A percentile compares a stretch with the other conserved stretches of the same genome.
These are phyloP conservation scores for Rhodocollybia butyracea DNA, from an alignment of 768 basidiomycete genomes.

Conservation along the genomic window DNA sequence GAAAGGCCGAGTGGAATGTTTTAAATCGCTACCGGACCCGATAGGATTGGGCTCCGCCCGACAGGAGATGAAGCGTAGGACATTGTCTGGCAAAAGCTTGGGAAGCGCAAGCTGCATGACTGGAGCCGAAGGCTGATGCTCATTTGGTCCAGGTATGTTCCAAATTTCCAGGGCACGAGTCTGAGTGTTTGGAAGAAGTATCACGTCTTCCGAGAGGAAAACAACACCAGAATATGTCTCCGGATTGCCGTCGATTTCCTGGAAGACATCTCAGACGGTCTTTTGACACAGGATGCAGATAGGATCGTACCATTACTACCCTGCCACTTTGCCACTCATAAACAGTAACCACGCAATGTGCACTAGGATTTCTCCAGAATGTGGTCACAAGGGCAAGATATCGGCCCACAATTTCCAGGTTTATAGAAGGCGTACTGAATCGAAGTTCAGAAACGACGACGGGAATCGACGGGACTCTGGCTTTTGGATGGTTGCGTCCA, in stretches of 20 bases:
- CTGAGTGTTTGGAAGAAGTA: slow-evolving; percentile 23
- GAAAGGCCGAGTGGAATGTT: slow-evolving; percentile 20
- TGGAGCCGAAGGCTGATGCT: slow-evolving; percentile 18
- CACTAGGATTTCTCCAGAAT: slow-evolving; percentile 14
- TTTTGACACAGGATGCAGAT: neutral
- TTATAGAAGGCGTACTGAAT: slow-evolving; percentile 28
- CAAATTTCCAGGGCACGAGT: slow-evolving; percentile 22
- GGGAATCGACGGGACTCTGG: slow-evolving; percentile 9
- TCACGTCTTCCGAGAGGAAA: slow-evolving; percentile 20
- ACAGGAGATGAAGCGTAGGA: slow-evolving; percentile 27
- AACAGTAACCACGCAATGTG: slow-evolving; percentile 31
- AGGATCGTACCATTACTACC: slow-evolving; percentile 29
- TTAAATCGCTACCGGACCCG: slow-evolving; percentile 2
- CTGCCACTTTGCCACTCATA: slow-evolving; percentile 42
- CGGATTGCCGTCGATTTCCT: slow-evolving; percentile 14
- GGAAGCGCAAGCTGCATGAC: slow-evolving; percentile 27
- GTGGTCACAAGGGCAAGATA: slow-evolving; percentile 37
- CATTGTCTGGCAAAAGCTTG: slow-evolving; percentile 18
- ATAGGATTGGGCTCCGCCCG: slow-evolving; percentile 41
- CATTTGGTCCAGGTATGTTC: slow-evolving; percentile 13
- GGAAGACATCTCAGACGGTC: neutral
- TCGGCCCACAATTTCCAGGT: slow-evolving; percentile 44
- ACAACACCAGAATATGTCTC: slow-evolving; percentile 20
- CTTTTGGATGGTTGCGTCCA: slow-evolving; percentile 12
- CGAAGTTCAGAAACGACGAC: slow-evolving; percentile 12